A percentile compares a stretch with the other conserved stretches of the same genome.
Evolutionary conservation across 129 eudicot species (phyloP).

Genomic region (Flaveria sonorensis): DNA sequence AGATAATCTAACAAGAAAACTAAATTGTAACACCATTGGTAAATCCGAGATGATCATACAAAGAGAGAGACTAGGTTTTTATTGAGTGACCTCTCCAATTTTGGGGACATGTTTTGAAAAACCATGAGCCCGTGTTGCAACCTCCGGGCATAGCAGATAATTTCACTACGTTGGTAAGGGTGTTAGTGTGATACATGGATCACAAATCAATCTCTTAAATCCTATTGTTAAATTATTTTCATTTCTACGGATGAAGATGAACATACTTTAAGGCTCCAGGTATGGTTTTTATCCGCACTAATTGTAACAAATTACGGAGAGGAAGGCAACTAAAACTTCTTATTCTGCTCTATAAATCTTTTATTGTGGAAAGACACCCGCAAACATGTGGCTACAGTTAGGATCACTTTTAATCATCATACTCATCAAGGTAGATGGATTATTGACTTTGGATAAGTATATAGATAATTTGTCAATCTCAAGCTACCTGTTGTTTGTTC

Average conservation of each 20-base stretch:
- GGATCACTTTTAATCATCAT: slow-evolving; percentile 3
- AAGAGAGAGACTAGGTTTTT: slow-evolving; percentile 1
- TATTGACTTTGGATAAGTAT: background rate
- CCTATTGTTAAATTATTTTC: background rate
- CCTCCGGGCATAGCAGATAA: background rate
- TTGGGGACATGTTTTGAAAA: background rate
- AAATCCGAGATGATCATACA: background rate
- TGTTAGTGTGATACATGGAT: background rate
- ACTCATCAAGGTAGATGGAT: background rate
- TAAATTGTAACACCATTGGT: background rate
- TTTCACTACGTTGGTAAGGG: background rate
- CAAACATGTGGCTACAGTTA: background rate
- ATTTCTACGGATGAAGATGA: slow-evolving; percentile 2
- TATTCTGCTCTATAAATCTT: background rate
- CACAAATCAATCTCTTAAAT: slow-evolving; percentile 10
- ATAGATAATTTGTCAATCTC: background rate
- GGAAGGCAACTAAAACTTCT: background rate
- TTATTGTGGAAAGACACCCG: slow-evolving; percentile 17
- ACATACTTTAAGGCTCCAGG: slow-evolving; percentile 1
- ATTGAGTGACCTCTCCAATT: background rate
- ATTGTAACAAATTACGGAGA: slow-evolving; percentile 22
- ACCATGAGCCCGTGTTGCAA: background rate
- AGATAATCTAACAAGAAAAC: background rate
- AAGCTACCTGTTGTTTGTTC: background rate
- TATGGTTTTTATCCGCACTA: background rate